Percentiles rank a stretch among this genome's conserved stretches.
These are phyloP conservation scores for Globisporangium ultimum DNA, from an alignment of 352 stramenopile genomes.

Conservation along the genomic window DNA sequence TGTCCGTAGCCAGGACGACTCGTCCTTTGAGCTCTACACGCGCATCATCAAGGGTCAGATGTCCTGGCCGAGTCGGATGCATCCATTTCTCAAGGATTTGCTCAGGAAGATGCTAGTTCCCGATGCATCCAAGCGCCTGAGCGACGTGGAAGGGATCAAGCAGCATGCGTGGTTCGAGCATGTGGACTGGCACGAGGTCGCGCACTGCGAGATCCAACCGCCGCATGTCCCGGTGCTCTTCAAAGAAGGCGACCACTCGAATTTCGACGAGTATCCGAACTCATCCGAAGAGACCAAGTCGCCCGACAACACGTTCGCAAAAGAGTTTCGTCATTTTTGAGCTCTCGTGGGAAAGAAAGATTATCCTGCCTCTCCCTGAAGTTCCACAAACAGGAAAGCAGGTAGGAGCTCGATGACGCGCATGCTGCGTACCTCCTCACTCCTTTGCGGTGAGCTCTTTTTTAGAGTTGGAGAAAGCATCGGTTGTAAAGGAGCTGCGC, in stretches of 20 bases:
- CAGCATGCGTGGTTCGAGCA: constrained; percentile 59
- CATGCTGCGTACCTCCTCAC: too few species aligned
- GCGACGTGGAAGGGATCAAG: constrained; percentile 44
- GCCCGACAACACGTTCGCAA: constrained; percentile 21
- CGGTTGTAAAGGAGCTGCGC: too few species aligned
- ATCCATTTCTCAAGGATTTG: constrained; percentile 47
- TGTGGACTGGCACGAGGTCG: constrained; percentile 63
- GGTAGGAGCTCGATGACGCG: too few species aligned
- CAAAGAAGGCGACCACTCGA: constrained; percentile 40
- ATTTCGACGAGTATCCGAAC: constrained; percentile 71
- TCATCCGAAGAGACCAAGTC: constrained; percentile 42
- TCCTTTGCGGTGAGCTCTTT: neutral
- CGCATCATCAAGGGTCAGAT: constrained; percentile 72
- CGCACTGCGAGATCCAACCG: constrained; percentile 35
- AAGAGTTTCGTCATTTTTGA: constrained; percentile 48
- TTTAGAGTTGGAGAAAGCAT: too few species aligned
- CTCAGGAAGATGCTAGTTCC: constrained; percentile 63
- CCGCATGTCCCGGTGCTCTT: constrained; percentile 41
- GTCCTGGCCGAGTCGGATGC: constrained; percentile 45
- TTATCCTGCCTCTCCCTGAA: too few species aligned
- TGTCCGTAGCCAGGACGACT: constrained; percentile 73
- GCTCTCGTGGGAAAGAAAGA: too few species aligned
- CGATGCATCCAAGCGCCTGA: constrained; percentile 45
- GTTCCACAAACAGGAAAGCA: too few species aligned
- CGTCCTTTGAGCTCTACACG: constrained; percentile 84